Evolutionary conservation across 495 filamentous ascomycete species (phyloP).

Genomic region (Penicillium manginii): DNA sequence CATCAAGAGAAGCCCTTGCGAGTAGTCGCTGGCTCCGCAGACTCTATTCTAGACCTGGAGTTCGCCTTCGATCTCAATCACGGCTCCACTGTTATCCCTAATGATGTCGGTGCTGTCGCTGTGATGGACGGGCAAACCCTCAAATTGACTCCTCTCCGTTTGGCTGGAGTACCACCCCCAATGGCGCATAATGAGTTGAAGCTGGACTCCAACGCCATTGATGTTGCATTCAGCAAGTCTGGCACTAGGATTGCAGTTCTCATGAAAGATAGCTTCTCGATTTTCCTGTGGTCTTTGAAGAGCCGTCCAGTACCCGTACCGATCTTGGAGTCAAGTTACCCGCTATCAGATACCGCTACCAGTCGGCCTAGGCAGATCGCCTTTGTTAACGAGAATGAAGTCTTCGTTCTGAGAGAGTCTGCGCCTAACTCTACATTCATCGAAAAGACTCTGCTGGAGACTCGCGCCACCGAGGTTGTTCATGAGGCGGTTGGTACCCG

Average conservation of each 20-base stretch:
- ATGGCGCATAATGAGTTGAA: constrained; percentile 82
- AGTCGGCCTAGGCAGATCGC: constrained; percentile 47
- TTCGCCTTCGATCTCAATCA: constrained; percentile 69
- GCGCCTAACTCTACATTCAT: constrained; percentile 39
- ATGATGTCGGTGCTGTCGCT: constrained; percentile 79
- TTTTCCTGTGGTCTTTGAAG: constrained; percentile 67
- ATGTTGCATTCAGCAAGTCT: constrained; percentile 72
- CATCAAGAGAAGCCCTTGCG: constrained; percentile 81
- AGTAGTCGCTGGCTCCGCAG: constrained; percentile 54
- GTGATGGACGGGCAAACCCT: constrained; percentile 84
- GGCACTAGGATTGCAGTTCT: constrained; percentile 73
- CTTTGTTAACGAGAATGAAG: constrained; percentile 49
- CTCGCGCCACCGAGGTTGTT: constrained; percentile 33
- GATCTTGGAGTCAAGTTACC: constrained; percentile 49
- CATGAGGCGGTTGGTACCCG: constrained; percentile 39
- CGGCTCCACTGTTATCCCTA: constrained; percentile 68
- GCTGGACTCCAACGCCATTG: constrained; percentile 64
- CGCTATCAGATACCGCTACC: constrained; percentile 39
- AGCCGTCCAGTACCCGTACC: constrained; percentile 48
- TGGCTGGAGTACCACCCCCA: constrained; percentile 87
- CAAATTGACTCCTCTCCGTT: constrained; percentile 82
- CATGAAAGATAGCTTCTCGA: constrained; percentile 61
- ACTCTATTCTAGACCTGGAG: constrained; percentile 62
- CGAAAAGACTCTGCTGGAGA: constrained; percentile 44
- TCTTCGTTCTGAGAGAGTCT: constrained; percentile 43